Evolutionary conservation across 225 moss, liverwort and hornwort genomes (phyloP), one percentile per base, ranked within the genome.

Genomic region (Pleurozium schreberi): DNA sequence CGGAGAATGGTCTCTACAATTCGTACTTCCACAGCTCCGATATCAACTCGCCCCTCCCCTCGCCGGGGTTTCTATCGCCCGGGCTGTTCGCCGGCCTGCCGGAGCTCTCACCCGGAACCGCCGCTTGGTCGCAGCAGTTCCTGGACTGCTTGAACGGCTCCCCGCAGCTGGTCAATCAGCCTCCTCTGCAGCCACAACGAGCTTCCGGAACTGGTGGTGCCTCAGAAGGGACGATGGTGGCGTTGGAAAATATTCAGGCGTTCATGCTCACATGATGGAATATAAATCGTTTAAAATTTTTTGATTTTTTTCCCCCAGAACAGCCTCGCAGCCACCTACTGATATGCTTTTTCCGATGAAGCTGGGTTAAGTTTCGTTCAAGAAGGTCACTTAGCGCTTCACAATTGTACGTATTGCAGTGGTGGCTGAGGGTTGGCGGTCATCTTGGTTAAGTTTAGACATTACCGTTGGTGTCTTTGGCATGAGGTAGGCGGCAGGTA

Each of bases 41-140:
- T 19, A 90, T 93, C 60, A 93, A 93, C 78, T 91, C 94, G 36
- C 93, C 94, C 8, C 67, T 94, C 0, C 94, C 90, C 5, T 94
- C 93, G 31, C 94, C 94, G 9, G 89, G 92, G 12, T 92, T 93
- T 14, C 86, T 94, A 33, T 94, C 93, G 19, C 93, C 93, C 1
- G 93, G 89, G 8, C 80, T 85, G 73, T 89, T 89, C 64, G 86
- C 81, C 11, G 92, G 86, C 71, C 64, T 93, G 67, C 91, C 92
- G 4, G 93, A 93, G 55, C 90, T 94, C 20, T 94, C 93, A 4
- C 94, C 94, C 0, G 89, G 91, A 21, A 89, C 93, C 21, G 81
- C 91, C 13, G 91, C 88, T 1, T 94, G 94, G 93, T 94, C 94
- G 43, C 94, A 94, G 69, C 81, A 91, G 55, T 93, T 94, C 28